phyloP scores from a whole-genome alignment of 2,329 filamentous ascomycete genomes.

The Diplodia corticola region DNA sequence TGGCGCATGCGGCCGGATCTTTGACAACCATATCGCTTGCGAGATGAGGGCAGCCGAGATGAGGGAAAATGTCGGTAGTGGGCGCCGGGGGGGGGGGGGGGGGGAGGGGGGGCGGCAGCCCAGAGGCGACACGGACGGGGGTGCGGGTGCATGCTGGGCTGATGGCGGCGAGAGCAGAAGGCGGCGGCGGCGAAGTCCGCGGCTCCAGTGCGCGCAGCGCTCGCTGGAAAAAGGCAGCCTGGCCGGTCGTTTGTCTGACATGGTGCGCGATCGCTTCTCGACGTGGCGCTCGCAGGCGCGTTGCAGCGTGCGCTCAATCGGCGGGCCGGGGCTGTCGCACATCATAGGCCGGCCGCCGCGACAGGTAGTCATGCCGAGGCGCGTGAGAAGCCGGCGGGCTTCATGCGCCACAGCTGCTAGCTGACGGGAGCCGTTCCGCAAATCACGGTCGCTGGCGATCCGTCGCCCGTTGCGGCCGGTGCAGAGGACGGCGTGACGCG shows the following conservation, averaged over 20 bases:
- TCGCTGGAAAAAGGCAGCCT: neutral
- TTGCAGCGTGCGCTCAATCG: slow-evolving; percentile 27
- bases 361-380: slow-evolving; percentile 24
- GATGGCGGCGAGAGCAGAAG: neutral
- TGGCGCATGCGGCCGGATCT: slow-evolving; percentile 13
- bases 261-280: slow-evolving; percentile 17
- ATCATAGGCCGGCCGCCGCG: slow-evolving; percentile 31
- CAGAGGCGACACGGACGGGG: neutral
- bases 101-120: no score
- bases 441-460: slow-evolving; percentile 15
- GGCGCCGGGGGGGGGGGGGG: no score
- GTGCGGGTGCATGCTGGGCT: slow-evolving; percentile 1
- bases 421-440: slow-evolving; percentile 24
- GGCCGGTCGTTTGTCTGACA: slow-evolving; percentile 20
- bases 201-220: slow-evolving; percentile 9
- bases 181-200: slow-evolving; percentile 10
- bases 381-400: slow-evolving; percentile 24
- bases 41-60: slow-evolving; percentile 17
- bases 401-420: slow-evolving; percentile 26
- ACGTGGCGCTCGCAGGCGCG: slow-evolving; percentile 23
- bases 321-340: slow-evolving; percentile 29
- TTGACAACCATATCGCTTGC: slow-evolving; percentile 14
- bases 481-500: slow-evolving; percentile 11
- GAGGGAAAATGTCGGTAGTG: neutral
- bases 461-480: slow-evolving; percentile 16